Evolutionary conservation across 2,329 filamentous ascomycete species (phyloP).

Genomic region (Alternaria longipes): DNA sequence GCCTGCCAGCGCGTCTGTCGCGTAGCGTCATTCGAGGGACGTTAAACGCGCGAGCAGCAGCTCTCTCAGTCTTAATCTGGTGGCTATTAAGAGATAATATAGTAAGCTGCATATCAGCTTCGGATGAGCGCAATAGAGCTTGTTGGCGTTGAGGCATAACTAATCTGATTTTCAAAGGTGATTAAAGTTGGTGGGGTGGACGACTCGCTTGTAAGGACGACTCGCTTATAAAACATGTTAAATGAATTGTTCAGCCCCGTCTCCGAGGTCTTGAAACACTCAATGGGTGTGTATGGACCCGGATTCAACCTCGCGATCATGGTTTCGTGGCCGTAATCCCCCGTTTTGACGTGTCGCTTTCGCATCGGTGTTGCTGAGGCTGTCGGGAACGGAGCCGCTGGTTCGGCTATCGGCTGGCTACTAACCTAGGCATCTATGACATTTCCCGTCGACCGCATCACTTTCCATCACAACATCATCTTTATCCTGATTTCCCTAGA

Average conservation of each 20-base stretch:
- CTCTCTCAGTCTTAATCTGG: no score
- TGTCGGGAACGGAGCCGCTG: conserved; percentile 10
- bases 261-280: neutral
- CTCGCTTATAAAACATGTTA: no score
- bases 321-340: neutral
- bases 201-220: no score
- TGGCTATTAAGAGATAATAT: no score
- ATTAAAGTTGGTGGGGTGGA: no score
- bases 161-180: no score
- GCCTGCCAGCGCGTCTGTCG: no score
- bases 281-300: neutral
- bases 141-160: no score
- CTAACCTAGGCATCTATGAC: conserved; percentile 8
- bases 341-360: conserved; percentile 1
- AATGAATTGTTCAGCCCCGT: neutral
- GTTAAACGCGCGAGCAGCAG: no score
- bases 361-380: neutral
- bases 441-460: conserved; percentile 15
- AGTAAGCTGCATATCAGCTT: no score
- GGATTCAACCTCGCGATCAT: neutral
- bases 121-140: no score
- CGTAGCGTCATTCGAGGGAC: no score
- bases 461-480: conserved; percentile 27
- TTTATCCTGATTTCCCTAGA: conserved; percentile 3
- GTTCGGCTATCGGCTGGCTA: conserved; percentile 15